Conservation (phyloP, 805 yeast genomes). For the Kluyveromyces nonfermentans region DNA sequence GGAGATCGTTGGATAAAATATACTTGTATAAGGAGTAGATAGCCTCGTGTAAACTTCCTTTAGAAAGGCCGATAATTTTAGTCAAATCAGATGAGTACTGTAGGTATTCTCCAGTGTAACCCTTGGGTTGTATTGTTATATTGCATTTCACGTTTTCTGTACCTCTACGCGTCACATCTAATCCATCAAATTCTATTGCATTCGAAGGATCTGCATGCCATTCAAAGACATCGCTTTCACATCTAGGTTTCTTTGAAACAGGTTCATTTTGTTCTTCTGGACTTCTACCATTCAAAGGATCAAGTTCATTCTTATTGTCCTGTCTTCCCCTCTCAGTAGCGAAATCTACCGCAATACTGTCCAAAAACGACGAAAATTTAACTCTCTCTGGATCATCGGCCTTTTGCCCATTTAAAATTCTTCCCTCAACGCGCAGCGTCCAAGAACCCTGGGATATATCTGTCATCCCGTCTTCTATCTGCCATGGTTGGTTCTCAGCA, state of each 20-base stretch:
- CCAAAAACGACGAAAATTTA: conserved; percentile 69
- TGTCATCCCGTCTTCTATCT: conserved; percentile 26
- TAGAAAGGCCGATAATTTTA: conserved; percentile 61
- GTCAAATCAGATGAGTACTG: conserved; percentile 56
- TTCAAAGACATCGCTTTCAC: conserved; percentile 41
- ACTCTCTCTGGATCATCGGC: conserved; percentile 41
- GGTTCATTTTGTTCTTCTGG: conserved; percentile 26
- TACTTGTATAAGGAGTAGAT: conserved; percentile 77
- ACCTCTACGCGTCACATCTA: conserved; percentile 80
- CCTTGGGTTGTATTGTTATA: conserved; percentile 74
- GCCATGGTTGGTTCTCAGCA: conserved; percentile 87
- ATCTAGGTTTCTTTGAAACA: neutral
- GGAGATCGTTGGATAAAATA: conserved; percentile 55
- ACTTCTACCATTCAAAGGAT: conserved; percentile 8
- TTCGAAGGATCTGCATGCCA: conserved; percentile 71
- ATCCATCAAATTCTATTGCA: conserved; percentile 68
- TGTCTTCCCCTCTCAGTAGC: neutral
- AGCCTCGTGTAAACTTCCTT: conserved; percentile 79
- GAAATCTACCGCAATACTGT: conserved; percentile 78
- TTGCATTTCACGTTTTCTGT: conserved; percentile 51
- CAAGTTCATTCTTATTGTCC: conserved; percentile 11
- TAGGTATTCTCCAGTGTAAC: conserved; percentile 55
- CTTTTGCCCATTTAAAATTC: conserved; percentile 46
- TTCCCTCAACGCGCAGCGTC: conserved; percentile 86
- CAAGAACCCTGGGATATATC: conserved; percentile 44